These are phyloP conservation scores for Xylaria scruposa DNA, from an alignment of 495 filamentous ascomycete species.

Conservation along the genomic window DNA sequence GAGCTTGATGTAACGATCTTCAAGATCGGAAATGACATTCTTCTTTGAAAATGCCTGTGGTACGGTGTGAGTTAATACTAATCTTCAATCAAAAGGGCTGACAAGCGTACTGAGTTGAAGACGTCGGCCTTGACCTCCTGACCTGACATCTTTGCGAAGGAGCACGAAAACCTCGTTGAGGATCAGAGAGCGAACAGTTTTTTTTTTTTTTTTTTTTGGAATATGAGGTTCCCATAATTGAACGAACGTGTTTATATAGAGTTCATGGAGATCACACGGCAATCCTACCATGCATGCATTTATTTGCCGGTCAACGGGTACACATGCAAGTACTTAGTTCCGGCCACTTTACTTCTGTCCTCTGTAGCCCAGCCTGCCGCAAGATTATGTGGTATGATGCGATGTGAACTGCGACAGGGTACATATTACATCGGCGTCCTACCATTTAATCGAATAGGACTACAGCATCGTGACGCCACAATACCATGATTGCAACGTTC, in stretches of 20 bases:
- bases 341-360: background rate
- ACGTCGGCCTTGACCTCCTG: background rate
- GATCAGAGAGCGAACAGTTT: background rate
- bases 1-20: constrained; percentile 16
- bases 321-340: background rate
- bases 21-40: background rate
- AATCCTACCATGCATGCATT: background rate
- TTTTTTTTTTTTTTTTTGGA: too few species aligned
- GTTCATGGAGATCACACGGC: background rate
- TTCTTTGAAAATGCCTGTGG: background rate
- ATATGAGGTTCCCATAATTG: too few species aligned
- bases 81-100: background rate
- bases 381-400: background rate
- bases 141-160: background rate
- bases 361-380: background rate
- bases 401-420: background rate
- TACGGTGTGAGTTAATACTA: background rate
- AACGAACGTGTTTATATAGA: background rate
- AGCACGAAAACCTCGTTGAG: background rate
- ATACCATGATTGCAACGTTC: background rate
- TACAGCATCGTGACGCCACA: background rate
- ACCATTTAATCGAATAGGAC: background rate
- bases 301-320: background rate
- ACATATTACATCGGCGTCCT: background rate
- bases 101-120: background rate